These are phyloP conservation scores for Trypethelium eluteriae DNA, from an alignment of 495 filamentous ascomycete genomes.

Conservation along the genomic window DNA sequence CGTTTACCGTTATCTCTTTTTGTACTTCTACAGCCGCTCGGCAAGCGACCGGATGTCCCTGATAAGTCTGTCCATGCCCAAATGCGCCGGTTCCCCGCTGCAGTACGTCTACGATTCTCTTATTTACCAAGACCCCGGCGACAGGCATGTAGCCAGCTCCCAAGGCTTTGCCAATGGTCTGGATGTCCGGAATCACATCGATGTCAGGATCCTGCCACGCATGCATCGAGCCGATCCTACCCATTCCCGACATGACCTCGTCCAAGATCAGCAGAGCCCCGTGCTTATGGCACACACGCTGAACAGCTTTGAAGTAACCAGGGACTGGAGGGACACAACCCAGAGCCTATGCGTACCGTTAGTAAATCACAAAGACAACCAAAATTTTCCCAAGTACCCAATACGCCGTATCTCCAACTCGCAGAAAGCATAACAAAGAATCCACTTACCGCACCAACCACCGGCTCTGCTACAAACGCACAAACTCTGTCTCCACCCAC, in stretches of 20 bases:
- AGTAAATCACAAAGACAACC: background rate
- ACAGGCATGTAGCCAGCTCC: conserved; percentile 39
- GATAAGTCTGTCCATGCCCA: conserved; percentile 53
- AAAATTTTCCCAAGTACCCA: background rate
- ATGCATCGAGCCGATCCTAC: conserved; percentile 37
- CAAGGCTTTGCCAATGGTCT: conserved; percentile 40
- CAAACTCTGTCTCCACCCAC: conserved; percentile 65
- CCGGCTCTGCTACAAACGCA: conserved; percentile 70
- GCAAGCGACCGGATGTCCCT: conserved; percentile 51
- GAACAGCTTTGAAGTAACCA: conserved; percentile 37
- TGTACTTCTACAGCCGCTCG: conserved; percentile 51
- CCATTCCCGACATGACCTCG: conserved; percentile 43
- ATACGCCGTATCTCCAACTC: background rate
- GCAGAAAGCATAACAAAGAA: background rate
- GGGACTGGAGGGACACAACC: conserved; percentile 39
- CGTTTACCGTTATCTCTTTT: conserved; percentile 42
- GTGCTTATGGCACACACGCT: conserved; percentile 38
- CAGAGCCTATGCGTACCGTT: conserved; percentile 21
- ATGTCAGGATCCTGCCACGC: conserved; percentile 38
- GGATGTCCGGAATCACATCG: conserved; percentile 36
- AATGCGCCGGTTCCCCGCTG: conserved; percentile 38
- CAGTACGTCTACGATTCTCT: conserved; percentile 34
- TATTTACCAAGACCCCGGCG: conserved; percentile 34
- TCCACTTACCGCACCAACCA: conserved; percentile 48
- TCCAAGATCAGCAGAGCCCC: conserved; percentile 40